phyloP scores from a whole-genome alignment of 140 eudicot species.

The Anethum foeniculum region DNA sequence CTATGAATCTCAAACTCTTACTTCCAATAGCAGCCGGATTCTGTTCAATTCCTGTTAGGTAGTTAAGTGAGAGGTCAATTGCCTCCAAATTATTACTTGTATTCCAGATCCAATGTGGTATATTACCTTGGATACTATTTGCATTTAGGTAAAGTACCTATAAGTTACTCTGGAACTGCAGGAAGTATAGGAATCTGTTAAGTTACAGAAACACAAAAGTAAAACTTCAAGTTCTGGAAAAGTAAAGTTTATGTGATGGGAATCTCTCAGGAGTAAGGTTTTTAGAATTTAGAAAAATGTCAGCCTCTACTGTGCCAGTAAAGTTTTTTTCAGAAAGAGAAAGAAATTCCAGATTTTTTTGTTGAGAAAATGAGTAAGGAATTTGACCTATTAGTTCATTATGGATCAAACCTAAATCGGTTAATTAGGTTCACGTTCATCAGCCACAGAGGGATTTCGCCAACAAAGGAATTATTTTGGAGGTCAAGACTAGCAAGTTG shows the following conservation, averaged over 20 bases:
- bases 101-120: constrained; percentile 32
- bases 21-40: neutral
- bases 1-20: neutral
- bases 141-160: too few relatives aligned
- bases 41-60: neutral
- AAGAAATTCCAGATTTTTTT: constrained; percentile 13
- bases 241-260: neutral
- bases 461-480: constrained; percentile 3
- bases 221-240: neutral
- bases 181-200: constrained; percentile 29
- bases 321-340: constrained; percentile 9
- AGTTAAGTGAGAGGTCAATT: neutral
- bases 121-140: neutral
- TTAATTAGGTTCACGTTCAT: constrained; percentile 25
- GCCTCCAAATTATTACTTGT: neutral
- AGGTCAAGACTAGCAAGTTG: neutral
- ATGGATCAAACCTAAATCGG: neutral
- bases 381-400: constrained; percentile 22
- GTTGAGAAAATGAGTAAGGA: constrained; percentile 18
- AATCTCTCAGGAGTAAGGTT: too few relatives aligned
- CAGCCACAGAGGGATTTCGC: constrained; percentile 22
- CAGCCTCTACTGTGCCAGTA: constrained; percentile 18
- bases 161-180: constrained; percentile 16
- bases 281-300: constrained; percentile 6
- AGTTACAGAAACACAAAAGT: constrained; percentile 19